phyloP scores from a whole-genome alignment of 1,284 basidiomycete genomes.

The Tylopilus orsonianus region DNA sequence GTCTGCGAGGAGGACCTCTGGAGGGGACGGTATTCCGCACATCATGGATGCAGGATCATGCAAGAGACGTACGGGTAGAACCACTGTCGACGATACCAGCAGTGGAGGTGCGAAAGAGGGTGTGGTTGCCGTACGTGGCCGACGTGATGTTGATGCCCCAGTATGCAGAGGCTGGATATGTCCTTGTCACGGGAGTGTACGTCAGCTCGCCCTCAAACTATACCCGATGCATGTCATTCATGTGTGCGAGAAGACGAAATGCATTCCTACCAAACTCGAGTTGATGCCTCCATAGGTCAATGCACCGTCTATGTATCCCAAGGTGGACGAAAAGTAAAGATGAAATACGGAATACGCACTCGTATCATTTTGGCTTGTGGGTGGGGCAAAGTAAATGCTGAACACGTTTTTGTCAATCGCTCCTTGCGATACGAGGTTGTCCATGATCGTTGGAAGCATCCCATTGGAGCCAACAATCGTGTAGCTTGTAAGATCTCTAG shows the following conservation, averaged over 20 bases:
- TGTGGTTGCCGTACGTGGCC: constrained; percentile 11
- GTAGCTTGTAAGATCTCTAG: constrained; percentile 17
- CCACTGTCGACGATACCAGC: constrained; percentile 22
- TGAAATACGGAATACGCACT: constrained; percentile 11
- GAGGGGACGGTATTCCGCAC: not conserved
- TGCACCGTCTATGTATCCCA: constrained; percentile 21
- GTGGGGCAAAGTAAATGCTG: constrained; percentile 25
- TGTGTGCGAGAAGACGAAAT: not conserved
- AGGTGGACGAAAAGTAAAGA: not conserved
- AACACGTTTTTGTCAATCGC: constrained; percentile 16
- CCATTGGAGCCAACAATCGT: constrained; percentile 5
- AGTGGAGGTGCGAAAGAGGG: constrained; percentile 16
- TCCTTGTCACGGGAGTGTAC: constrained; percentile 24
- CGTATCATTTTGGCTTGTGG: constrained; percentile 11
- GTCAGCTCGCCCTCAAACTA: constrained; percentile 20
- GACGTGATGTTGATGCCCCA: constrained; percentile 29
- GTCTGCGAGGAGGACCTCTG: not conserved
- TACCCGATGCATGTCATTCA: not conserved
- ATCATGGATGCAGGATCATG: not conserved
- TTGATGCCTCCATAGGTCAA: constrained; percentile 27
- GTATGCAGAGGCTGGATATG: constrained; percentile 12
- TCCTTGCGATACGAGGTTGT: constrained; percentile 23
- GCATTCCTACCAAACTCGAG: constrained; percentile 16
- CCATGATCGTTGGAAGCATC: constrained; percentile 24
- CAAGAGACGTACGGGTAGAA: constrained; percentile 15